A percentile compares a stretch with the other conserved stretches of the same genome.
phyloP scores from a whole-genome alignment of 2,329 filamentous ascomycete species.

The Penicillium sp. region DNA sequence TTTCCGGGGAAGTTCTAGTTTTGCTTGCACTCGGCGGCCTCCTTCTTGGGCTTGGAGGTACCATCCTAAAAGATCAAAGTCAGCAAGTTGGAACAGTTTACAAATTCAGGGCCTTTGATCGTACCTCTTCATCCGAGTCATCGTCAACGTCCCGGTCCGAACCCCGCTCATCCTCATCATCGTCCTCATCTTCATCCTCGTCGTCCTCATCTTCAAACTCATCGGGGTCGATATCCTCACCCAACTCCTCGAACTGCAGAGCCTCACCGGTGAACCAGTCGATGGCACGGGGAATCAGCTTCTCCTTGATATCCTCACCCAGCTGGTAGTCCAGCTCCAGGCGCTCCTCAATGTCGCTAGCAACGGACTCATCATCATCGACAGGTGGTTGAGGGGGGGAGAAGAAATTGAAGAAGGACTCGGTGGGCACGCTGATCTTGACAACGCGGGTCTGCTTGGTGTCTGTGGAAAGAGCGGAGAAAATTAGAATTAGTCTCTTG shows the following conservation, averaged over 20 bases:
- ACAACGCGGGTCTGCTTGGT: slow-evolving; percentile 99
- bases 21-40: slow-evolving; percentile 95
- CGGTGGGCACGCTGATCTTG: slow-evolving; percentile 98
- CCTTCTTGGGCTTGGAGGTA: slow-evolving; percentile 87
- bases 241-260: slow-evolving; percentile 91
- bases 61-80: slow-evolving; percentile 67
- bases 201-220: slow-evolving; percentile 91
- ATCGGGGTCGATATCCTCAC: slow-evolving; percentile 81
- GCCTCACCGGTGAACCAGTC: slow-evolving; percentile 99
- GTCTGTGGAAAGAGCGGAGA: slow-evolving; percentile 61
- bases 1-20: slow-evolving; percentile 70
- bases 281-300: slow-evolving; percentile 95
- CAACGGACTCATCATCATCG: slow-evolving; percentile 71
- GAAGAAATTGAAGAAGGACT: slow-evolving; percentile 99
- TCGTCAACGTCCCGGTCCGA: slow-evolving; percentile 67
- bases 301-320: slow-evolving; percentile 99
- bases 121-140: slow-evolving; percentile 62
- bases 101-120: slow-evolving; percentile 11
- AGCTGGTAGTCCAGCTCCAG: slow-evolving; percentile 96
- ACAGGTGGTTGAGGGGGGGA: slow-evolving; percentile 86
- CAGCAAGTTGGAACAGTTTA: not conserved
- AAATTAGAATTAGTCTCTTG: slow-evolving; percentile 1
- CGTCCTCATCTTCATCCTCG: slow-evolving; percentile 86
- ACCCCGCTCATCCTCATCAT: slow-evolving; percentile 76
- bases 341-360: slow-evolving; percentile 93